These are phyloP conservation scores for Parsonsia alboflavescens DNA, from an alignment of 257 asterid species.

Conservation along the genomic window DNA sequence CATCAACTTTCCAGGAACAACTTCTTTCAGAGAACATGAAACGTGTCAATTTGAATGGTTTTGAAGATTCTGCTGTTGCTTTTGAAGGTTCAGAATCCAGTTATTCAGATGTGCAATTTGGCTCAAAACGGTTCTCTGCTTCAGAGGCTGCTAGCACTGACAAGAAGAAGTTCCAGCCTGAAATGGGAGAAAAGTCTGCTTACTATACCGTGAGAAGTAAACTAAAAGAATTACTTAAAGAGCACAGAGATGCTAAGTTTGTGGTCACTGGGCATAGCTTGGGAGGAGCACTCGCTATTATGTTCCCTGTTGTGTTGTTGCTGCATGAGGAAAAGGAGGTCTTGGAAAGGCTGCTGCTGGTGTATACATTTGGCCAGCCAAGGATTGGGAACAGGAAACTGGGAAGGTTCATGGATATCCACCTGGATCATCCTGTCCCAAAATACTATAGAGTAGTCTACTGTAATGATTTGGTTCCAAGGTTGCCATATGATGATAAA, in stretches of 20 bases:
- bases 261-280: conserved; percentile 89
- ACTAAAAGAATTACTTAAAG: conserved; percentile 49
- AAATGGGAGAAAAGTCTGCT: conserved; percentile 54
- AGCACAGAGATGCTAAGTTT: conserved; percentile 66
- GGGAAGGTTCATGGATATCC: conserved; percentile 59
- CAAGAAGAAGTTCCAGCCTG: conserved; percentile 21
- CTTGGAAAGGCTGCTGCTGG: conserved; percentile 50
- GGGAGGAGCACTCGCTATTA: conserved; percentile 89
- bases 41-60: conserved; percentile 12
- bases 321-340: conserved; percentile 59
- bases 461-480: conserved; percentile 86
- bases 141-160: conserved; percentile 17
- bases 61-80: conserved; percentile 12
- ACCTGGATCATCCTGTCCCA: conserved; percentile 43
- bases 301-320: conserved; percentile 67
- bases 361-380: conserved; percentile 90
- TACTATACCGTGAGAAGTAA: conserved; percentile 55
- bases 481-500: conserved; percentile 81
- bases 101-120: conserved; percentile 19
- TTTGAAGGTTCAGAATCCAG: conserved; percentile 18
- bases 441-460: conserved; percentile 78
- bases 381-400: conserved; percentile 65
- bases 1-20: conserved; percentile 44
- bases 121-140: conserved; percentile 19
- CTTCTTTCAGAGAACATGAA: conserved; percentile 20